Conservation (phyloP, 1,284 basidiomycete genomes). For the Leccinum angustisporum region DNA sequence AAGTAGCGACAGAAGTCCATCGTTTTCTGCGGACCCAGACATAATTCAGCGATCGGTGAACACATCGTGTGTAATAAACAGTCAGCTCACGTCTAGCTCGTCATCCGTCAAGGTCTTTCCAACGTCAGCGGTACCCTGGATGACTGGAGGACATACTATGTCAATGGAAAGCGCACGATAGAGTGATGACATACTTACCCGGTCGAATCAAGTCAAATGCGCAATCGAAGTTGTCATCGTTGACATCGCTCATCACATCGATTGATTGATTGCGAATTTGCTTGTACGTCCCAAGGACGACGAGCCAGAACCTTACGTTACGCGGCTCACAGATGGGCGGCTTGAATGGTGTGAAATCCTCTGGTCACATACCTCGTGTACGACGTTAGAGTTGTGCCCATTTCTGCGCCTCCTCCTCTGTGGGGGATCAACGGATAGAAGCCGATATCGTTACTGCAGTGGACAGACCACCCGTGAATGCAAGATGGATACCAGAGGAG, state of each 20-base stretch:
- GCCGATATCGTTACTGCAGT: too few relatives aligned
- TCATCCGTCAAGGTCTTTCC: too few relatives aligned
- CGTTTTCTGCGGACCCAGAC: neutral
- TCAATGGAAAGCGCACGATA: neutral
- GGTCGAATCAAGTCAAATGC: constrained; percentile 50
- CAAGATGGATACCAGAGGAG: too few relatives aligned
- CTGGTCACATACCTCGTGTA: too few relatives aligned
- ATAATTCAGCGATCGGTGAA: neutral
- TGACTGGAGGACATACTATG: neutral
- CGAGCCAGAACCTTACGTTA: constrained; percentile 49
- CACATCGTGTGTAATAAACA: neutral
- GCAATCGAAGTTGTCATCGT: constrained; percentile 4
- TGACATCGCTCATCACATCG: neutral
- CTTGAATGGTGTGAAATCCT: neutral
- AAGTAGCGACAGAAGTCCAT: neutral
- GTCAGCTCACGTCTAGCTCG: neutral
- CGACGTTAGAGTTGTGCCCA: too few relatives aligned
- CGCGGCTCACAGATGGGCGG: neutral
- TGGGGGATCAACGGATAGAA: too few relatives aligned
- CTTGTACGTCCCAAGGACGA: constrained; percentile 38
- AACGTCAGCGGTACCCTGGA: neutral
- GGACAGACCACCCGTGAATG: too few relatives aligned
- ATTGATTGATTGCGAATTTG: neutral
- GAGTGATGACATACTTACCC: constrained; percentile 29
- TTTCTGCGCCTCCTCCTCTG: too few relatives aligned